These are phyloP conservation scores for Lactarius hatsudake DNA, from an alignment of 768 basidiomycete species.

Conservation along the genomic window DNA sequence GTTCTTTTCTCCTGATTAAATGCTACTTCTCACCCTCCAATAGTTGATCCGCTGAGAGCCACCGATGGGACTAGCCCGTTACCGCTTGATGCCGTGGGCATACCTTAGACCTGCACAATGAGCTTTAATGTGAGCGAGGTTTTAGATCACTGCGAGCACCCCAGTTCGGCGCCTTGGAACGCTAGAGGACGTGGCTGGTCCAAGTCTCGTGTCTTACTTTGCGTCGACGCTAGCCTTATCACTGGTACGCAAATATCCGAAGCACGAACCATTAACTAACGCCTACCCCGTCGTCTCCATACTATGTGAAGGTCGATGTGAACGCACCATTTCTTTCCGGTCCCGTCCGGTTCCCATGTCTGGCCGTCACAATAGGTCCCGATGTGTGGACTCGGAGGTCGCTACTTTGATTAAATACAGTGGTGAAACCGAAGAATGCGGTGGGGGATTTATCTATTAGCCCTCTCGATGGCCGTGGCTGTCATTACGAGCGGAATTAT, in stretches of 20 bases:
- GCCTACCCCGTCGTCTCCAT: background rate
- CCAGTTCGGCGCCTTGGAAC: constrained; percentile 16
- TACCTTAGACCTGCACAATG: background rate
- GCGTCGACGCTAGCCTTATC: constrained; percentile 23
- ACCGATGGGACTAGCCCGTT: background rate
- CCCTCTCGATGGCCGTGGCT: background rate
- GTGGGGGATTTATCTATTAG: background rate
- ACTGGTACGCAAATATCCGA: constrained; percentile 16
- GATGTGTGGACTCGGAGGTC: constrained; percentile 17
- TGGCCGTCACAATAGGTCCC: constrained; percentile 1
- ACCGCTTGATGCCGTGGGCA: background rate
- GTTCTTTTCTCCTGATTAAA: background rate
- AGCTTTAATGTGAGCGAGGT: background rate
- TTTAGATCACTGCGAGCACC: background rate
- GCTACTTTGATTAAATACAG: constrained; percentile 7
- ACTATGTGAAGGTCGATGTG: constrained; percentile 9
- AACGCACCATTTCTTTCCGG: background rate
- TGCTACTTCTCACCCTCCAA: background rate
- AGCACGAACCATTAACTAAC: background rate
- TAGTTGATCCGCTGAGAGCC: background rate
- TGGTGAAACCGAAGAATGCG: background rate
- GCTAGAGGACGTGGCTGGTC: constrained; percentile 24
- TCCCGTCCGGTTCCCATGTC: background rate
- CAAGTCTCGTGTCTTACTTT: constrained; percentile 25
- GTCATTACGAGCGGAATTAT: background rate